Evolutionary conservation across 2,329 filamentous ascomycete species (phyloP), one percentile per base, ranked within the genome.

Genomic region (Neofusicoccum cordaticola): DNA sequence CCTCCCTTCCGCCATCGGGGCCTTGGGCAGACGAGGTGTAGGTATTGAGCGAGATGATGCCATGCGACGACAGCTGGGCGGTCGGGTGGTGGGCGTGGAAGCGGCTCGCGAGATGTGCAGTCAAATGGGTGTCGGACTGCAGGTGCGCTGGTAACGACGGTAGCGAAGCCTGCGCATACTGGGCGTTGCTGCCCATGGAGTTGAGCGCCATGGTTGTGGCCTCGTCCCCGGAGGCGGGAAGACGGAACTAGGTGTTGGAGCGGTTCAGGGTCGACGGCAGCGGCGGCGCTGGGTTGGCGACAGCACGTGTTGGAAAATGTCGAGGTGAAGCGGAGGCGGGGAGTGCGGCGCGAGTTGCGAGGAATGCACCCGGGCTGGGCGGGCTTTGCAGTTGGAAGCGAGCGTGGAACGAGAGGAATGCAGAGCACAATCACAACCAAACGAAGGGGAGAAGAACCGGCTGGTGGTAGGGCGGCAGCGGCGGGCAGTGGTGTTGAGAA

Each of bases 41-140:
- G 19, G 93, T 99, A 81, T 99, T 99, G 68, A 99, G 83, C 61
- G 91, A 90, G 73, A 99, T 90, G 70, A 98, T 85, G 56, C 90
- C 95, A 75, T 98, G 93, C 0, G 93, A 96, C 0, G 93, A 97
- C 17, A 99, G 86, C 56, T 88, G 87, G 62, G 95, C 92, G 0
- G 93, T 96, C 9, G 95, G 93, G 66, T 95, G 82, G 62, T 91
- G 90, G 62, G 96, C 90, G 80, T 99, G 95, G 78, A 97, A 99
- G 62, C 94, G 92, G 77, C 86, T 92, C 71, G 91, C 92, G 67
- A 95, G 85, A 77, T 94, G 91, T 61, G 90, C 90, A 3, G 91
- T 95, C 69, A 94, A 82, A 73, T 92, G 89, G 51, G 89, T 90
- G 72, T 92, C 90, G 70, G 88, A 88, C 79, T 93, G 89, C 60